Evolutionary conservation across 2,329 filamentous ascomycete genomes (phyloP).

Genomic region (Geosmithia morbida): DNA sequence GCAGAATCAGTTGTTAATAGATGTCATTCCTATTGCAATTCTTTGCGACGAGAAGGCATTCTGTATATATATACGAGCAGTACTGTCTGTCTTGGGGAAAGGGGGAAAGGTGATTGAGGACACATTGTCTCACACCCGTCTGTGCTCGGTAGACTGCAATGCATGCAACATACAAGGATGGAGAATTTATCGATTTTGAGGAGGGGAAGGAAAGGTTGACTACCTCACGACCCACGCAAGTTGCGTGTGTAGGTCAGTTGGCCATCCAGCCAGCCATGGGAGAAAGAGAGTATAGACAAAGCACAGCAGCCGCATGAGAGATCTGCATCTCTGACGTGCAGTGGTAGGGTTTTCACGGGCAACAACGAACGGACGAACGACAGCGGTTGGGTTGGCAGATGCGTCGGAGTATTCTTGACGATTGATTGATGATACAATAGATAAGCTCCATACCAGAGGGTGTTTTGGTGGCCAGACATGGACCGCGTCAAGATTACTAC

Average conservation of each 20-base stretch:
- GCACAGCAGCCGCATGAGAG: not conserved
- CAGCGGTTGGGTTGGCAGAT: not conserved
- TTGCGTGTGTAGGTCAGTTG: not conserved
- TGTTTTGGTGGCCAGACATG: not conserved
- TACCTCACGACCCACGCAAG: not conserved
- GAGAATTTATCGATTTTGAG: not conserved
- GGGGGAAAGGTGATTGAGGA: not conserved
- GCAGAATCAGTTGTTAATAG: not conserved
- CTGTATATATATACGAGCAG: not conserved
- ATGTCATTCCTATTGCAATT: not conserved
- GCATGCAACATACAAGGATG: not conserved
- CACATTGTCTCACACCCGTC: not conserved
- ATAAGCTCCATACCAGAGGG: not conserved
- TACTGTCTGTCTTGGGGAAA: not conserved
- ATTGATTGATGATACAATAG: not conserved
- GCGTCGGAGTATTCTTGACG: not conserved
- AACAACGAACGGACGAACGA: not conserved
- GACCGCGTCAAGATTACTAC: too few relatives aligned
- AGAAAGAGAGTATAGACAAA: not conserved
- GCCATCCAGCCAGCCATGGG: too few relatives aligned
- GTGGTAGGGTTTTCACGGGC: not conserved
- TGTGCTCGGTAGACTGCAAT: not conserved
- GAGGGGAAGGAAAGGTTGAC: too few relatives aligned
- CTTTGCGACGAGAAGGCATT: not conserved
- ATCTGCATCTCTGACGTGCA: not conserved